Base-by-base conservation (phyloP, 31 red algal species). In the Odonthalia washingtoniensis region DNA sequence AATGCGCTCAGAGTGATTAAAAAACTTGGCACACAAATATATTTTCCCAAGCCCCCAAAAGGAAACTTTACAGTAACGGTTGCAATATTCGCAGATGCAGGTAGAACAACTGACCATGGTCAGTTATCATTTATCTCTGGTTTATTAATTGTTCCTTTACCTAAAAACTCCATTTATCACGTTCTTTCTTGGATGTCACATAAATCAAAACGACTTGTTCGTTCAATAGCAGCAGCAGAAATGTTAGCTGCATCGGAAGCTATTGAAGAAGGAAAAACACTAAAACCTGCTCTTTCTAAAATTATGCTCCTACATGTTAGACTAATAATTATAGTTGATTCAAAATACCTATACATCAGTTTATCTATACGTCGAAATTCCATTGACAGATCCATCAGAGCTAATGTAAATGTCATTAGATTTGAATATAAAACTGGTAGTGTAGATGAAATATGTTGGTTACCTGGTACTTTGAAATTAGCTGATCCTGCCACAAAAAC, bases 211-310 rank as follows among this genome's bases (percentile, higher is more conserved):
- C 26, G 70, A 35, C 70, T 21, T 9, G 70, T 74, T 36, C 40
- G 21, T 6, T 40, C 31, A 4, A 74, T 74, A 43, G 3, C 38
- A 6, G 26, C 70, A 2, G 70, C 26, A 34, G 70, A 74, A 35
- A 74, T 18, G 3, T 21, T 74, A 2, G 70, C 70, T 34, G 70
- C 70, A 37, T 36, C 3, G 35, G 70, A 74, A 35, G 9, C 70
- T 12, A 74, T 74, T 74, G 70, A 35, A 6, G 70, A 74, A 40
- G 70, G 70, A 35, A 74, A 74, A 40, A 40, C 21, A 34, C 35
- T 74, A 21, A 40, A 6, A 2, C 40, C 40, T 3, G 70, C 70
- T 2, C 45, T 34, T 40, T 2, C 2, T 12, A 74, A 3, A 5
- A 36, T 74, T 2, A 36, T 34, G 26, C 38, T 21, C 3, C 6